Evolutionary conservation across 805 yeast species (phyloP), one percentile per base, ranked within the genome.

Genomic region (Pichia californica): DNA sequence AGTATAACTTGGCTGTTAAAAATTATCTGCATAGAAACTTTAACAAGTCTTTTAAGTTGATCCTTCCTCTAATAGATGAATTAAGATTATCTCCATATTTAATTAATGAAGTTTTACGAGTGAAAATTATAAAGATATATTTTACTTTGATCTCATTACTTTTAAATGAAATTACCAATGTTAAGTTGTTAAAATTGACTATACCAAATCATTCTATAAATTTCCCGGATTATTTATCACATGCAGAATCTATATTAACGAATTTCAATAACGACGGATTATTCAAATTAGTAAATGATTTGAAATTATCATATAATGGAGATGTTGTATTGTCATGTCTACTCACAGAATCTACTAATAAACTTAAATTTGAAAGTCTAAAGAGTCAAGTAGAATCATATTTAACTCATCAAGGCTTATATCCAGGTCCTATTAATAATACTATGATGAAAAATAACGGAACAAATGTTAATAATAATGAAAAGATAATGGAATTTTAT

Each of bases 1-100:
- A 52, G 30, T 69, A 61, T 50, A 69, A 69, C 41, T 53, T 67
- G 40, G 72, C 74, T 1, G 64, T 69, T 40, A 67, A 65, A 46
- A 64, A 63, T 47, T 70, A 69, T 46, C 49, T 70, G 32, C 68
- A 68, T 40, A 52, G 62, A 39, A 55, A 57, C 31, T 63, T 63
- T 41, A 42, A 41, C 19, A 43, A 51, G 10, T 54, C 66, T 3
- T 62, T 64, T 62, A 47, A 43, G 14, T 45, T 59, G 6, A 45
- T 53, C 7, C 28, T 33, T 16, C 56, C 59, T 2, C 29, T 60
- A 32, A 45, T 62, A 2, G 29, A 44, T 14, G 56, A 50, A 14
- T 9, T 41, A 15, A 9, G 31, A 44, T 28, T 15, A 31, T 18
- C 5, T 36, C 18, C 15, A 40, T 29, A 33, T 18, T 46, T 11